Conservation (phyloP, 2,329 filamentous ascomycete genomes). For the Knoxdaviesia capensis region DNA sequence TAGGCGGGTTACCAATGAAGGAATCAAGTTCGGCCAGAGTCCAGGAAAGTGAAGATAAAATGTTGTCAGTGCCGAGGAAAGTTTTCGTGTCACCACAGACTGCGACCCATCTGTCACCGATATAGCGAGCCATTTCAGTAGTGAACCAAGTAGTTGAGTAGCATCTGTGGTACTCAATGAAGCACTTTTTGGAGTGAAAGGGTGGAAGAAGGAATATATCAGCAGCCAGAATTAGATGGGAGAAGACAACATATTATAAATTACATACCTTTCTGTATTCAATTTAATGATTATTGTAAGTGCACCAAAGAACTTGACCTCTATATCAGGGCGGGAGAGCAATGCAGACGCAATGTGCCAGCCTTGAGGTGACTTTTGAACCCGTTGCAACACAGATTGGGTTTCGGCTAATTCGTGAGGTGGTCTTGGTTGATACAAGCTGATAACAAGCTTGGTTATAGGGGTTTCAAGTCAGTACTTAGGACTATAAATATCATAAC, state of each 20-base stretch:
- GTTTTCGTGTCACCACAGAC: conserved; percentile 47
- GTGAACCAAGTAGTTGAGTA: conserved; percentile 34
- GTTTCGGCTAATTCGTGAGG: conserved; percentile 26
- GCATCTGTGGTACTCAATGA: conserved; percentile 36
- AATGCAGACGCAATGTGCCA: conserved; percentile 74
- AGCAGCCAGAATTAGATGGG: no score
- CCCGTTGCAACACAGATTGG: conserved; percentile 55
- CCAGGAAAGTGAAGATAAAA: conserved; percentile 54
- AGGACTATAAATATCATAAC: not conserved
- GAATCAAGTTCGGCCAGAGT: conserved; percentile 25
- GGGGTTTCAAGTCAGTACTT: not conserved
- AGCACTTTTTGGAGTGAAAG: conserved; percentile 11
- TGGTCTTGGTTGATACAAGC: conserved; percentile 30
- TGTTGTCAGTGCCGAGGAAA: conserved; percentile 57
- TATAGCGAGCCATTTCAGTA: conserved; percentile 41
- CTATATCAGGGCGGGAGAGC: conserved; percentile 45
- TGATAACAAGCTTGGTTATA: conserved; percentile 21
- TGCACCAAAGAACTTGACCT: conserved; percentile 80
- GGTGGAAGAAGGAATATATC: no score
- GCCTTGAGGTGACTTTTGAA: conserved; percentile 63
- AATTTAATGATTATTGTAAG: conserved; percentile 87
- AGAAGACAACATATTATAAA: not conserved
- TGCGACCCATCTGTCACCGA: conserved; percentile 30
- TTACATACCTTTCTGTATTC: conserved; percentile 63
- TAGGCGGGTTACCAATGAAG: no score